Percentiles rank a stretch among this genome's conserved stretches.
These are phyloP conservation scores for Linnemannia zychae DNA, from an alignment of 192 early-diverging fungal species.

Conservation along the genomic window DNA sequence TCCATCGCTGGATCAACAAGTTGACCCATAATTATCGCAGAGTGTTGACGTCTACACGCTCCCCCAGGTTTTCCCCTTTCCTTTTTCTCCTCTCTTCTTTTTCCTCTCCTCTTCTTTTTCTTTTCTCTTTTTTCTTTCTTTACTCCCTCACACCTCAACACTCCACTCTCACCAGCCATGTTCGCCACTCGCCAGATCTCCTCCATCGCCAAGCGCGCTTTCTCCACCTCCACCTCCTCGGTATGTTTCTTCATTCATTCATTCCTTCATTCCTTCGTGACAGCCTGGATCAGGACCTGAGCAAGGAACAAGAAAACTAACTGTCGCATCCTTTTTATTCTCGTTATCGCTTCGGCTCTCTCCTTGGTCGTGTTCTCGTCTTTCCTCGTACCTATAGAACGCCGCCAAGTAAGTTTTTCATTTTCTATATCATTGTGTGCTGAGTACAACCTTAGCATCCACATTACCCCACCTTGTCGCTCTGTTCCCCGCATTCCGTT, in stretches of 20 bases:
- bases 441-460: neutral
- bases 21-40: neutral
- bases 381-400: slow-evolving; percentile 29
- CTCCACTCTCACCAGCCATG: slow-evolving; percentile 9
- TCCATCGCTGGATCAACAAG: neutral
- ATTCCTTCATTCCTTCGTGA: neutral
- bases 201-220: slow-evolving; percentile 63
- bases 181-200: slow-evolving; percentile 51
- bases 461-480: neutral
- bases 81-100: neutral
- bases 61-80: neutral
- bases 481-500: neutral
- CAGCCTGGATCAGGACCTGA: neutral
- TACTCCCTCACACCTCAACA: neutral
- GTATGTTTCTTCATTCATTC: slow-evolving; percentile 32
- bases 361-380: neutral
- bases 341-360: neutral
- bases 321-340: neutral
- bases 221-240: slow-evolving; percentile 69
- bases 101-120: neutral
- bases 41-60: neutral
- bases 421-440: neutral
- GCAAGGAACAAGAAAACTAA: neutral
- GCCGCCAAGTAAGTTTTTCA: slow-evolving; percentile 56
- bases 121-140: slow-evolving; percentile 10